Evolutionary conservation across 1,139 yeast genomes (phyloP).

Genomic region (Tardiomyces blankii): DNA sequence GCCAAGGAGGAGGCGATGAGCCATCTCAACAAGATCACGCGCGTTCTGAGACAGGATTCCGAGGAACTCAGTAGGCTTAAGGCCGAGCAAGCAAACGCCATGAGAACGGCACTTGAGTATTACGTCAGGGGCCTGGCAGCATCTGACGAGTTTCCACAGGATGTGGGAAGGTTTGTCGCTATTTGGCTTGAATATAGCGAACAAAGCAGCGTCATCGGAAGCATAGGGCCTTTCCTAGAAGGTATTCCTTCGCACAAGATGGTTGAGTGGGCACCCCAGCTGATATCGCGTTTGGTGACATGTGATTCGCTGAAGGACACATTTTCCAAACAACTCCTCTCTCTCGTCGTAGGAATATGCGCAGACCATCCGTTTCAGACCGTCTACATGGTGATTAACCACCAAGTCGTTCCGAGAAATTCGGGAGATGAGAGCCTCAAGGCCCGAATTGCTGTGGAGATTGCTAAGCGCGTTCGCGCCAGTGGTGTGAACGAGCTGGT

Average conservation of each 20-base stretch:
- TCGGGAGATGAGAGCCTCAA: neutral
- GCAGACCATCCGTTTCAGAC: slow-evolving; percentile 67
- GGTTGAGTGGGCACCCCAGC: slow-evolving; percentile 74
- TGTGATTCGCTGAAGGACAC: slow-evolving; percentile 24
- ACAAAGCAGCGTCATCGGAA: slow-evolving; percentile 27
- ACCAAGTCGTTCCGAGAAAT: slow-evolving; percentile 3
- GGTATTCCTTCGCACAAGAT: slow-evolving; percentile 51
- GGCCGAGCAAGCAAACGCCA: neutral
- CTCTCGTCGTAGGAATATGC: slow-evolving; percentile 41
- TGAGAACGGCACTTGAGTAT: neutral
- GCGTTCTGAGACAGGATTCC: neutral
- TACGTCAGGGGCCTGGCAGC: neutral
- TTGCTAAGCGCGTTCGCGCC: slow-evolving; percentile 2
- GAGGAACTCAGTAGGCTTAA: neutral
- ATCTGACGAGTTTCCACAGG: neutral
- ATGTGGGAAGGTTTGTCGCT: slow-evolving; percentile 49
- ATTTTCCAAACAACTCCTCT: slow-evolving; percentile 48
- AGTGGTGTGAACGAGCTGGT: neutral
- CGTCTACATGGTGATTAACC: slow-evolving; percentile 47
- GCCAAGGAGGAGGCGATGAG: neutral
- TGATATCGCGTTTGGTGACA: slow-evolving; percentile 56
- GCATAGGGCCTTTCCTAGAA: slow-evolving; percentile 18
- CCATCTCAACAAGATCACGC: neutral
- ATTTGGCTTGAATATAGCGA: slow-evolving; percentile 66
- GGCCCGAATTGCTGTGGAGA: slow-evolving; percentile 1